A percentile compares a stretch with the other conserved stretches of the same genome.
These are phyloP conservation scores for Trichoderma citrinoviride DNA, from an alignment of 2,329 filamentous ascomycete species.

Conservation along the genomic window DNA sequence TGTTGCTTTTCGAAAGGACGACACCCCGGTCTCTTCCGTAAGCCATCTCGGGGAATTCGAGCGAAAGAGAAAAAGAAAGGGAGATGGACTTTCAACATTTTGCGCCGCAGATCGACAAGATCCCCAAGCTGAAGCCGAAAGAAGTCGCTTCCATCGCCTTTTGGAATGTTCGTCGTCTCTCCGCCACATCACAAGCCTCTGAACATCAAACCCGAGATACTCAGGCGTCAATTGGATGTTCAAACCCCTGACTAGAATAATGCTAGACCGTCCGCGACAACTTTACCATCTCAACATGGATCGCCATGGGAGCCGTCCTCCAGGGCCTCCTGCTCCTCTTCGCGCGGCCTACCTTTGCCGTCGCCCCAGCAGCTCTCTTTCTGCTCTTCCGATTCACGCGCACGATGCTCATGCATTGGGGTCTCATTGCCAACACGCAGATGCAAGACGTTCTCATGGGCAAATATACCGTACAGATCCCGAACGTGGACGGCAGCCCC, in stretches of 20 bases:
- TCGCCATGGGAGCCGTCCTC: slow-evolving; percentile 10
- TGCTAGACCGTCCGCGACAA: slow-evolving; percentile 14
- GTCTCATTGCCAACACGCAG: slow-evolving; percentile 8
- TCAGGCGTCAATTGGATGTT: too few species aligned
- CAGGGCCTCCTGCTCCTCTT: slow-evolving; percentile 6
- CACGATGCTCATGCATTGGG: slow-evolving; percentile 13
- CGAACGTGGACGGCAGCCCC: not conserved
- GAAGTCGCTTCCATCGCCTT: not conserved
- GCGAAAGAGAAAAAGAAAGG: not conserved
- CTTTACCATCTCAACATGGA: slow-evolving; percentile 17
- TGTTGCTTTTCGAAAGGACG: too few species aligned
- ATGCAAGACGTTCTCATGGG: slow-evolving; percentile 17
- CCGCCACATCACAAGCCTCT: too few species aligned
- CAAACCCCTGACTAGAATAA: not conserved
- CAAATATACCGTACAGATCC: slow-evolving; percentile 7
- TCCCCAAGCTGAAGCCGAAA: not conserved
- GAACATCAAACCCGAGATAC: too few species aligned
- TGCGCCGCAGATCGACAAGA: not conserved
- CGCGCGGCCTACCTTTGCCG: not conserved
- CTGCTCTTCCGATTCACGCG: not conserved
- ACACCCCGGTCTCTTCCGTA: too few species aligned
- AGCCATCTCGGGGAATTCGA: too few species aligned
- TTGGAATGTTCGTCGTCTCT: slow-evolving; percentile 1
- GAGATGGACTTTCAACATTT: slow-evolving; percentile 19
- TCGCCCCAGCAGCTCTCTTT: not conserved